Evolutionary conservation across 805 yeast species (phyloP).

Genomic region (Monosporozyma aquatica): DNA sequence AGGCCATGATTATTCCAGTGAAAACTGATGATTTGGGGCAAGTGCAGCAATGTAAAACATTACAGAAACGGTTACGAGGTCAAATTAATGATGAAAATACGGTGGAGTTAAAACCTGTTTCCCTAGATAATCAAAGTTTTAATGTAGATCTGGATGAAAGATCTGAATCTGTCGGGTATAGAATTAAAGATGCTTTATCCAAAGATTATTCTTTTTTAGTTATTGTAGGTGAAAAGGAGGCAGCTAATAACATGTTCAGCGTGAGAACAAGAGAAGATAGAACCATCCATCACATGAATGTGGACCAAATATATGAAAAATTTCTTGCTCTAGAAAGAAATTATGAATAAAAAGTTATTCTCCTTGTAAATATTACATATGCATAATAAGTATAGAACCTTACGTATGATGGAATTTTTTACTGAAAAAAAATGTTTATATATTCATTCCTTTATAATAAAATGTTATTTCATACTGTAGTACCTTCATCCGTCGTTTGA

Average conservation of each 20-base stretch:
- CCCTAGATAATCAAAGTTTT: constrained; percentile 51
- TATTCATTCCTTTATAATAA: too few relatives aligned
- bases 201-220: constrained; percentile 72
- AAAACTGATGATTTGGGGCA: constrained; percentile 43
- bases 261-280: constrained; percentile 51
- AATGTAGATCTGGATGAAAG: constrained; percentile 69
- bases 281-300: constrained; percentile 35
- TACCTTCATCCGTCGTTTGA: too few relatives aligned
- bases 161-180: constrained; percentile 66
- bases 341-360: constrained; percentile 30
- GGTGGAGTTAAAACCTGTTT: constrained; percentile 37
- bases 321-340: constrained; percentile 49
- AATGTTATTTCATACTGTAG: too few relatives aligned
- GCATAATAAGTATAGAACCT: too few relatives aligned
- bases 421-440: too few relatives aligned
- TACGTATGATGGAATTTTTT: too few relatives aligned
- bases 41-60: constrained; percentile 43
- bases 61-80: constrained; percentile 36
- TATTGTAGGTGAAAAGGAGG: constrained; percentile 83
- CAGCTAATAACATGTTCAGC: constrained; percentile 48
- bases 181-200: constrained; percentile 69
- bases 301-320: constrained; percentile 42
- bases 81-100: constrained; percentile 40
- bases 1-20: constrained; percentile 76
- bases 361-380: constrained; percentile 10